A percentile compares a stretch with the other conserved stretches of the same genome.
These are phyloP conservation scores for Zygoascus flipseniorum DNA, from an alignment of 805 yeast species.

Conservation along the genomic window DNA sequence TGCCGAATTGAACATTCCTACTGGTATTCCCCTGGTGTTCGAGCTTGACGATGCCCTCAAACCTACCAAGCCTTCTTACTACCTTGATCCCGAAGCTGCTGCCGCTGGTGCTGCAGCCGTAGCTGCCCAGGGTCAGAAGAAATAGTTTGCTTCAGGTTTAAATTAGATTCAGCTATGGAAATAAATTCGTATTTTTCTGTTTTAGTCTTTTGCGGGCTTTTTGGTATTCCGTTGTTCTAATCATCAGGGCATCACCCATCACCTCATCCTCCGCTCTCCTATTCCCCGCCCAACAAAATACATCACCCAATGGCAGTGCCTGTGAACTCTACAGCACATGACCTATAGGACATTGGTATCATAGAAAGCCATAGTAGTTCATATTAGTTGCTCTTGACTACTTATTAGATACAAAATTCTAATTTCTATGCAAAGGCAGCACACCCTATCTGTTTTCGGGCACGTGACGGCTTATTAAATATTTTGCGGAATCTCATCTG, in stretches of 20 bases:
- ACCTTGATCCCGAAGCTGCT: slow-evolving; percentile 99
- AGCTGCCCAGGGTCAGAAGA: slow-evolving; percentile 73
- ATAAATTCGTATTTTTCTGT: neutral
- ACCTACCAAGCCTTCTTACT: slow-evolving; percentile 90
- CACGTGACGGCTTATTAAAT: no score
- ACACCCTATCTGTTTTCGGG: no score
- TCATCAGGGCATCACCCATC: neutral
- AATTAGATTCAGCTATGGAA: neutral
- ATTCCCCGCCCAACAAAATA: neutral
- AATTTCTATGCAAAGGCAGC: no score
- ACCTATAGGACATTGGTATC: no score
- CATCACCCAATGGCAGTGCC: no score
- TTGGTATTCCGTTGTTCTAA: neutral
- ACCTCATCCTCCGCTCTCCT: neutral
- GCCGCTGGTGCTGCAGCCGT: slow-evolving; percentile 99
- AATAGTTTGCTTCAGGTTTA: neutral
- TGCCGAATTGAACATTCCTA: slow-evolving; percentile 93
- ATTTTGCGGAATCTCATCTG: no score
- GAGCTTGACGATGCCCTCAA: slow-evolving; percentile 81
- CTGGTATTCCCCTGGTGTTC: slow-evolving; percentile 96
- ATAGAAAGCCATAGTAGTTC: no score
- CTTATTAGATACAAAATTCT: no score
- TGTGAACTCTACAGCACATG: no score
- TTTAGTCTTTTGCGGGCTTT: neutral
- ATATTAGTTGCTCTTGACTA: no score